These are phyloP conservation scores for Albizia julibrissin DNA, from an alignment of 306 rosid genomes.

Conservation along the genomic window DNA sequence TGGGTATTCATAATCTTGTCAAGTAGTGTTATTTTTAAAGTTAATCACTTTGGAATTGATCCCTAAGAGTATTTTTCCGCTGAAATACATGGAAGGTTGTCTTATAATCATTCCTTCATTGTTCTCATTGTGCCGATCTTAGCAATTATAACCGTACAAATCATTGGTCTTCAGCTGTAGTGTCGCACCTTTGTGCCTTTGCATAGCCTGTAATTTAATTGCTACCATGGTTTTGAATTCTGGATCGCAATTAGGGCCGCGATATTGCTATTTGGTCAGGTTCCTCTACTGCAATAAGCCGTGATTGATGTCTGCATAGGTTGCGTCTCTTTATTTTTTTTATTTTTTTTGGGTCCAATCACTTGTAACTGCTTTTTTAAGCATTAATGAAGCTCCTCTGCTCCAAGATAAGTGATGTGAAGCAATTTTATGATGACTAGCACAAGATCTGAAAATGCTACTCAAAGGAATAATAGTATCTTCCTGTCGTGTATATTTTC, in stretches of 20 bases:
- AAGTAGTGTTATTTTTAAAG: neutral
- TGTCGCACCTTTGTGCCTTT: neutral
- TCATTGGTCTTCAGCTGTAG: neutral
- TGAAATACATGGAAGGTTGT: neutral
- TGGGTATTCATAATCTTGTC: neutral
- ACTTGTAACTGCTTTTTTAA: neutral
- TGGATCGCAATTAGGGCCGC: neutral
- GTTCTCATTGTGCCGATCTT: neutral
- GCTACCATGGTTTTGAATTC: neutral
- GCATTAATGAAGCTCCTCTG: neutral
- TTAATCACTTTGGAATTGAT: neutral
- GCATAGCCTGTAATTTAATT: neutral
- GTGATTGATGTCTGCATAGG: neutral
- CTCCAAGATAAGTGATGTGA: neutral
- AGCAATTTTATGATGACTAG: neutral
- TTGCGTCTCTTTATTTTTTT: neutral
- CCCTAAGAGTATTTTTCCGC: neutral
- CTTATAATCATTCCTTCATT: neutral
- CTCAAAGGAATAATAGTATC: neutral
- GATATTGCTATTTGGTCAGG: neutral
- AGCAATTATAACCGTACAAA: neutral
- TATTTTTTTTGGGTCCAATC: neutral
- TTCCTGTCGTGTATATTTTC: neutral
- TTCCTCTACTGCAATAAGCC: neutral
- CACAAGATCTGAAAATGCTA: neutral